Evolutionary conservation across 441 rosid species (phyloP).

Genomic region (Gossypium armourianum): DNA sequence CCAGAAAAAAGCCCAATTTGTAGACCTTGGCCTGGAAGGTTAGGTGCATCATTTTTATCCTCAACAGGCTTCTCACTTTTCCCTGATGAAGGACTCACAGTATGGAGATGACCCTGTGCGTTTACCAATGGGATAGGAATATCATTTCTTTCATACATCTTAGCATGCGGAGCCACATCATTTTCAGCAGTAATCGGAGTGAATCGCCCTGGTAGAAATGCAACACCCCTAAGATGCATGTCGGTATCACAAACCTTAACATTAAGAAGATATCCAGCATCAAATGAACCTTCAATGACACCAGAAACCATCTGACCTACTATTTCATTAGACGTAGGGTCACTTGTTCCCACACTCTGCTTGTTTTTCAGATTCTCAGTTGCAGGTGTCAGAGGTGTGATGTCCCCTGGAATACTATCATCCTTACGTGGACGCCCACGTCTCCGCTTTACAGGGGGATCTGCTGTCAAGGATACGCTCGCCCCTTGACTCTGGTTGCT

Average conservation of each 20-base stretch:
- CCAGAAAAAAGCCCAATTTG: conserved; percentile 20
- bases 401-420: conserved; percentile 32
- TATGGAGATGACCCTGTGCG: conserved; percentile 17
- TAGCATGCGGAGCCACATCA: conserved; percentile 61
- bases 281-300: conserved; percentile 57
- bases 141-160: conserved; percentile 42
- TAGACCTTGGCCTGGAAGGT: conserved; percentile 21
- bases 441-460: conserved; percentile 40
- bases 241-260: conserved; percentile 47
- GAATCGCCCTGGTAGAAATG: conserved; percentile 43
- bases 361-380: conserved; percentile 25
- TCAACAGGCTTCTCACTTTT: conserved; percentile 30
- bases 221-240: conserved; percentile 50
- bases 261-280: conserved; percentile 57
- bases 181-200: conserved; percentile 44
- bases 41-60: conserved; percentile 17
- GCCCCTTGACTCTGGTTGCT: conserved; percentile 33
- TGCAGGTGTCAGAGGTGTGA: conserved; percentile 22
- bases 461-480: conserved; percentile 30
- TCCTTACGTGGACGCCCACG: conserved; percentile 70
- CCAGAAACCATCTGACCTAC: conserved; percentile 56
- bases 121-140: conserved; percentile 31
- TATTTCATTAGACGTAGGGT: conserved; percentile 25
- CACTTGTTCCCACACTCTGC: conserved; percentile 16
- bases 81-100: conserved; percentile 18